Percentiles rank a stretch among this genome's conserved stretches.
Conservation (phyloP, 2,329 filamentous ascomycete genomes). For the Colletotrichum cuscutae region DNA sequence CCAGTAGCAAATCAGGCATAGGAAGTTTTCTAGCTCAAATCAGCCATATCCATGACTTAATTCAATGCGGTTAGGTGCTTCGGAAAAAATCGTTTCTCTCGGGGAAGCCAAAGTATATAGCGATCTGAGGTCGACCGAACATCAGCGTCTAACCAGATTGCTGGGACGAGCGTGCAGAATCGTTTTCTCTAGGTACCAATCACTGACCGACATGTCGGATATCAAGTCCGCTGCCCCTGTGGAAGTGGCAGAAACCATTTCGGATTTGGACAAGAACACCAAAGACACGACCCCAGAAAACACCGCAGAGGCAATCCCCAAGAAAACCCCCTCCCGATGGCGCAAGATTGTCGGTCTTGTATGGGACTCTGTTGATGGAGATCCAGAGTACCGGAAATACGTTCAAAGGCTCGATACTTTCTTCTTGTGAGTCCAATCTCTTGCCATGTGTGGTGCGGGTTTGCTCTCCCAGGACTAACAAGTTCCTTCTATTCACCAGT, state of each 20-base stretch:
- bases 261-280: constrained; percentile 1
- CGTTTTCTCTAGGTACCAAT: neutral
- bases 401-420: constrained; percentile 22
- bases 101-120: constrained; percentile 9
- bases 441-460: neutral
- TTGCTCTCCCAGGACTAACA: neutral
- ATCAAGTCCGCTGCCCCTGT: constrained; percentile 2
- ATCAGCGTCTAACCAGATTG: neutral
- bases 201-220: neutral
- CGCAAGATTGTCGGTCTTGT: constrained; percentile 11
- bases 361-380: constrained; percentile 23
- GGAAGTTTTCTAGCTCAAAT: neutral
- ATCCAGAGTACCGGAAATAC: constrained; percentile 18
- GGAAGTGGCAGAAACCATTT: constrained; percentile 1
- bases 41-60: too few relatives aligned
- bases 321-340: neutral
- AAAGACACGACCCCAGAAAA: neutral
- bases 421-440: neutral
- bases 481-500: neutral
- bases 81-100: constrained; percentile 25
- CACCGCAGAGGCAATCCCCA: neutral
- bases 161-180: neutral
- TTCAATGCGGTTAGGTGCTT: neutral
- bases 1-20: neutral
- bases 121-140: constrained; percentile 3